phyloP scores from a whole-genome alignment of 2,329 filamentous ascomycete genomes.

The Alternaria sp. region DNA sequence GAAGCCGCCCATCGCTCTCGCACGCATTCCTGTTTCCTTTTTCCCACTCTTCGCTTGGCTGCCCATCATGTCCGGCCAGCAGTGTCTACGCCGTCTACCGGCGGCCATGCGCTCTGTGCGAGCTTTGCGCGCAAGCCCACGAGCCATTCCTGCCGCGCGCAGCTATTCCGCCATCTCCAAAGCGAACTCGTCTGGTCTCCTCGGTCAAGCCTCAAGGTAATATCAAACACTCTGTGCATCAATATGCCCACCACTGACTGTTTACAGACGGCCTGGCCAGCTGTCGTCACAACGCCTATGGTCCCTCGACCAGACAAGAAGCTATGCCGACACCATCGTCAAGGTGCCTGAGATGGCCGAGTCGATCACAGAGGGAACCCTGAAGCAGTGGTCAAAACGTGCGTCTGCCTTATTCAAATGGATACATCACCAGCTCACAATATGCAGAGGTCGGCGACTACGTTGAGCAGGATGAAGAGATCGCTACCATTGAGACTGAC shows the following conservation, averaged over 20 bases:
- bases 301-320: constrained; percentile 44
- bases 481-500: constrained; percentile 98
- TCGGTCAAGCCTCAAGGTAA: constrained; percentile 42
- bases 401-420: constrained; percentile 14
- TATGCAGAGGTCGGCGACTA: constrained; percentile 80
- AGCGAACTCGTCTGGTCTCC: constrained; percentile 45
- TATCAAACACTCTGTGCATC: neutral
- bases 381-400: constrained; percentile 94
- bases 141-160: constrained; percentile 39
- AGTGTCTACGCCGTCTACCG: constrained; percentile 50
- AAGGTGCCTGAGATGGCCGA: constrained; percentile 99
- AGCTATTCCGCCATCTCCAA: constrained; percentile 46
- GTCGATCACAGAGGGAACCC: constrained; percentile 95
- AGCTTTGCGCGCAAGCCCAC: constrained; percentile 41
- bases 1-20: constrained; percentile 18
- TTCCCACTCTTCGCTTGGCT: constrained; percentile 16
- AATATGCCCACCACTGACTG: constrained; percentile 21
- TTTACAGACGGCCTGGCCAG: constrained; percentile 40
- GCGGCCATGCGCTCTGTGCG: constrained; percentile 39
- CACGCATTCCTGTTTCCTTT: constrained; percentile 16
- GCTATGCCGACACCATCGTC: constrained; percentile 78
- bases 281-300: constrained; percentile 37
- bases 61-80: constrained; percentile 47
- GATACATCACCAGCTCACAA: constrained; percentile 12
- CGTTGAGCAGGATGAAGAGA: constrained; percentile 95